phyloP scores from a whole-genome alignment of 768 basidiomycete genomes.

The Lentinula detonsa region DNA sequence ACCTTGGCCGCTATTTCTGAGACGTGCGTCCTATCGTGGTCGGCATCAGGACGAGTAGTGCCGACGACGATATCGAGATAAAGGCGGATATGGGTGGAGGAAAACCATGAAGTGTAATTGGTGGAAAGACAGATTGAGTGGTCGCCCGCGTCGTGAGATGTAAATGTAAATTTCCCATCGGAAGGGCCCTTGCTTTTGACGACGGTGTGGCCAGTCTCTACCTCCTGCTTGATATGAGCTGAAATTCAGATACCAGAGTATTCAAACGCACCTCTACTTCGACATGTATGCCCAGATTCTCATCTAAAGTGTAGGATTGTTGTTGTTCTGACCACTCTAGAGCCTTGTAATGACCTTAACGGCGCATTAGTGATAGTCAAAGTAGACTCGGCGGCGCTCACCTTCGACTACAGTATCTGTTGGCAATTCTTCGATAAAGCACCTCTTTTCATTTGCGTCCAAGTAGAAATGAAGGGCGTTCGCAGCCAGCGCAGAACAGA shows the following conservation, averaged over 20 bases:
- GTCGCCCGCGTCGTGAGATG: slow-evolving; percentile 94
- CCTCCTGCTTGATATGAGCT: slow-evolving; percentile 53
- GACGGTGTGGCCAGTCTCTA: slow-evolving; percentile 72
- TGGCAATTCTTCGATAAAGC: slow-evolving; percentile 96
- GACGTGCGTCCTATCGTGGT: slow-evolving; percentile 82
- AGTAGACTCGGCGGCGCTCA: slow-evolving; percentile 18
- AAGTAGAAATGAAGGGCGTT: slow-evolving; percentile 95
- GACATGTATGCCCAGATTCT: slow-evolving; percentile 82
- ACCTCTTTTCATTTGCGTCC: slow-evolving; percentile 87
- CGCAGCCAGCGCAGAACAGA: slow-evolving; percentile 35
- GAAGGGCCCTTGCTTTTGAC: slow-evolving; percentile 88
- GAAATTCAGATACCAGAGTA: background rate
- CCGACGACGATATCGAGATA: slow-evolving; percentile 95
- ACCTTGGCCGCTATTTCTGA: slow-evolving; percentile 78
- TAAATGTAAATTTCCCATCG: slow-evolving; percentile 94
- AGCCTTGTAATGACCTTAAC: slow-evolving; percentile 83
- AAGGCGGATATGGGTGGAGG: slow-evolving; percentile 82
- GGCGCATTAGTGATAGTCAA: slow-evolving; percentile 5
- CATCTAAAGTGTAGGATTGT: slow-evolving; percentile 64
- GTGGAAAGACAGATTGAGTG: slow-evolving; percentile 95
- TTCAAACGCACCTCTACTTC: slow-evolving; percentile 71
- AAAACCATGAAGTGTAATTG: slow-evolving; percentile 88
- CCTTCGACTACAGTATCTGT: slow-evolving; percentile 95
- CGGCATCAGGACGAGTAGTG: slow-evolving; percentile 76
- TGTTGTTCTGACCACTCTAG: slow-evolving; percentile 81